phyloP scores from a whole-genome alignment of 169 alveolate species.

The Cardiosporidium cionae region DNA sequence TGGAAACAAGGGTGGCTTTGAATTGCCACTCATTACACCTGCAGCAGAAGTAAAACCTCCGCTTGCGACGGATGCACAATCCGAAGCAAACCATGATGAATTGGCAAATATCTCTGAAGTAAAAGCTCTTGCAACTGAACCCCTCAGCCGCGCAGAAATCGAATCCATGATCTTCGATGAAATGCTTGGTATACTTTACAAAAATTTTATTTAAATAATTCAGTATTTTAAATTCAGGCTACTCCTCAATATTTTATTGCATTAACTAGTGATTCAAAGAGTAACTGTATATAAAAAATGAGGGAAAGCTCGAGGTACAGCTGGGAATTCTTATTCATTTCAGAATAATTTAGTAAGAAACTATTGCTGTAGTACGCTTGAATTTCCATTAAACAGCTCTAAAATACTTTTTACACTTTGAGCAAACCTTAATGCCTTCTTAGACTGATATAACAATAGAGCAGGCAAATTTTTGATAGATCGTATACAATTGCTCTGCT shows the following conservation, averaged over 20 bases:
- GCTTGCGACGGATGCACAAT: too few species aligned
- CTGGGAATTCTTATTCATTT: neutral
- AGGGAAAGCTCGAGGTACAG: too few species aligned
- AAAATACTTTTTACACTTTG: too few species aligned
- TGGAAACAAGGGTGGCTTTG: neutral
- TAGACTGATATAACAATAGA: too few species aligned
- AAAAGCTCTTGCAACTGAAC: conserved; percentile 9
- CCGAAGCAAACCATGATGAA: neutral
- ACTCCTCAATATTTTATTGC: neutral
- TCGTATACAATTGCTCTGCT: too few species aligned
- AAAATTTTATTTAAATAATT: neutral
- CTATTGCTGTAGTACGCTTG: too few species aligned
- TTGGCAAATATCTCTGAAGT: neutral
- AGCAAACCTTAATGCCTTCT: too few species aligned
- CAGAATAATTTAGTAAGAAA: neutral
- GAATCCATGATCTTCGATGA: conserved; percentile 26
- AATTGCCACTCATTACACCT: neutral
- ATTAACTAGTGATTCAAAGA: neutral
- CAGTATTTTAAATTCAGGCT: neutral
- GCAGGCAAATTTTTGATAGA: too few species aligned
- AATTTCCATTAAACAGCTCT: too few species aligned
- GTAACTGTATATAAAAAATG: neutral
- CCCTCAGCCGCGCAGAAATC: conserved; percentile 12
- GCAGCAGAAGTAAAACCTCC: too few species aligned
- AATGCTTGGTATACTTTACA: neutral